phyloP scores from a whole-genome alignment of 805 yeast species.

The Lipomyces chichibuensis region DNA sequence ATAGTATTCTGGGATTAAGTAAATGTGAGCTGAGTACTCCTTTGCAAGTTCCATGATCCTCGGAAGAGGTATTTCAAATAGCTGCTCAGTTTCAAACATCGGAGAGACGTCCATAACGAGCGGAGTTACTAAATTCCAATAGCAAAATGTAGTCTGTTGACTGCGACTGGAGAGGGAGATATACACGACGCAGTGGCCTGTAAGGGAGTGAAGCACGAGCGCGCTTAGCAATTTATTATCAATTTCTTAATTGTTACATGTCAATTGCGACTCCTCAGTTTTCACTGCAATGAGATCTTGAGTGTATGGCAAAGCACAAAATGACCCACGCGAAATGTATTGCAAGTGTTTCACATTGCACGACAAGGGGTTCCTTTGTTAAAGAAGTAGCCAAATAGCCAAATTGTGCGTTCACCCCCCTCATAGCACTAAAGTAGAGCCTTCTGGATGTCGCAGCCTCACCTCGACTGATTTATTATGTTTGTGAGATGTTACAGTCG shows the following conservation, averaged over 20 bases:
- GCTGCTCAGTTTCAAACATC: conserved; percentile 2
- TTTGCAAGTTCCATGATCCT: conserved; percentile 1
- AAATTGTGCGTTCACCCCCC: neutral
- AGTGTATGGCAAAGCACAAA: neutral
- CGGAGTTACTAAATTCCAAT: neutral
- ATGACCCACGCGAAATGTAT: neutral
- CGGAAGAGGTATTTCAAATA: conserved; percentile 1
- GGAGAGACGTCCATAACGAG: neutral
- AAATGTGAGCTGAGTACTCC: conserved; percentile 11
- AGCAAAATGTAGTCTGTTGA: neutral
- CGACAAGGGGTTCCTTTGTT: neutral
- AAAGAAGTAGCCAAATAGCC: neutral
- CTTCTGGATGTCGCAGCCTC: neutral
- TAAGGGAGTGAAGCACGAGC: neutral
- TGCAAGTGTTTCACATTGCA: neutral
- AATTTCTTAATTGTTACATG: neutral
- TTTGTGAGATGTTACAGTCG: neutral
- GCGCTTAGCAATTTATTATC: neutral
- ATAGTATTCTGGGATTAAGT: conserved; percentile 15
- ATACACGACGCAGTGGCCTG: neutral
- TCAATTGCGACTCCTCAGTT: neutral
- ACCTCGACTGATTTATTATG: neutral
- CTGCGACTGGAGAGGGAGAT: neutral
- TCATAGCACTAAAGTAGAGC: neutral
- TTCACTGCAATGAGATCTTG: neutral